Conservation (phyloP, 2,329 filamentous ascomycete species). For the Fusarium xylarioides region DNA sequence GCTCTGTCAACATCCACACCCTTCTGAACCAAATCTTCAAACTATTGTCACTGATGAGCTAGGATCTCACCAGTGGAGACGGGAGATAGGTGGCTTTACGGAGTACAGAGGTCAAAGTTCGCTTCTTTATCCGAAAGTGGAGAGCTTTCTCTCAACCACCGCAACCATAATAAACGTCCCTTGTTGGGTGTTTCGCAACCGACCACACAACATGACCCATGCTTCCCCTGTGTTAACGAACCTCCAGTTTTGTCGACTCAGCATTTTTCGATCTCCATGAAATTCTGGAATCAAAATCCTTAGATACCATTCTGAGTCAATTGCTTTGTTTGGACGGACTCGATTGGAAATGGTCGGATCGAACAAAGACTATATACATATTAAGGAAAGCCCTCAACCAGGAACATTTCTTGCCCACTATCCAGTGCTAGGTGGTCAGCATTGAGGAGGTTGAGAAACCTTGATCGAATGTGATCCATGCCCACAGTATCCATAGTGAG, state of each 20-base stretch:
- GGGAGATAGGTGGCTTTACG: not conserved
- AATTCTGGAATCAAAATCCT: slow-evolving; percentile 1
- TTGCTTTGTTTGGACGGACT: not conserved
- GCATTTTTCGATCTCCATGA: slow-evolving; percentile 1
- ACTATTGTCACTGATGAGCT: slow-evolving; percentile 15
- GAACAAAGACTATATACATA: not conserved
- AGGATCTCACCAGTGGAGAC: slow-evolving; percentile 19
- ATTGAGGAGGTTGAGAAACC: not conserved
- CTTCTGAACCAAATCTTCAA: slow-evolving; percentile 11
- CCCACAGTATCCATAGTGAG: not conserved
- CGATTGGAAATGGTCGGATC: not conserved
- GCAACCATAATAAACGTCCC: not conserved
- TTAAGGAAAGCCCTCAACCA: not conserved
- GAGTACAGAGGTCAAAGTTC: not conserved
- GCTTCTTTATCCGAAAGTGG: slow-evolving; percentile 10
- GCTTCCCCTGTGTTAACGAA: slow-evolving; percentile 3
- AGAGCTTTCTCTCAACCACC: not conserved
- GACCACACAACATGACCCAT: slow-evolving; percentile 5
- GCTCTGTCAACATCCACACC: not conserved
- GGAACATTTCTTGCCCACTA: not conserved
- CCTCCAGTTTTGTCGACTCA: slow-evolving; percentile 4
- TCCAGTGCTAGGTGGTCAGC: not conserved
- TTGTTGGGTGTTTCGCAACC: not conserved
- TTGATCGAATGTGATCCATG: slow-evolving; percentile 2
- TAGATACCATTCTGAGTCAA: not conserved